Conservation (phyloP, 768 basidiomycete genomes). For the Amanita phalloides region DNA sequence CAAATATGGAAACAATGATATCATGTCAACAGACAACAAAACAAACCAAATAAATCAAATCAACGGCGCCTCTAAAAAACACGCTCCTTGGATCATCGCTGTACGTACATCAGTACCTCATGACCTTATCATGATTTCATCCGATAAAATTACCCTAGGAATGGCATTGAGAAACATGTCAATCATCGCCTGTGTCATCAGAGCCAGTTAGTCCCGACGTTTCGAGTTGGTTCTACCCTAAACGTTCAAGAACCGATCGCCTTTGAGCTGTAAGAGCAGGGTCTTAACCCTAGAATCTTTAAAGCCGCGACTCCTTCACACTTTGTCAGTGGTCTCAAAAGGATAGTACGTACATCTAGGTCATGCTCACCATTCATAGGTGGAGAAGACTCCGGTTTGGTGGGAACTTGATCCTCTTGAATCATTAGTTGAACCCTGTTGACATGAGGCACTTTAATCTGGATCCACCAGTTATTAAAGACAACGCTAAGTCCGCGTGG, state of each 20-base stretch:
- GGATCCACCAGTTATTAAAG: conserved; percentile 5
- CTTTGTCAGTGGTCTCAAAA: conserved; percentile 3
- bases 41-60: background rate
- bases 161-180: background rate
- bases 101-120: conserved; percentile 6
- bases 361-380: conserved; percentile 3
- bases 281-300: conserved; percentile 5
- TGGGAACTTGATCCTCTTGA: conserved; percentile 1
- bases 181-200: background rate
- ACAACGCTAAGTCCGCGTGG: conserved; percentile 6
- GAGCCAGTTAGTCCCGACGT: background rate
- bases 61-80: background rate
- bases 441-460: conserved; percentile 6
- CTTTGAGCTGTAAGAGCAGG: conserved; percentile 4
- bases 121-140: background rate
- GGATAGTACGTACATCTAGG: conserved; percentile 5
- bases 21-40: background rate
- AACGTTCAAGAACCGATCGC: background rate
- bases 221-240: conserved; percentile 5
- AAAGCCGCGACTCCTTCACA: conserved; percentile 1
- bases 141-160: background rate
- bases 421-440: conserved; percentile 5
- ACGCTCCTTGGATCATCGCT: background rate
- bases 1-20: background rate
- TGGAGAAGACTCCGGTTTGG: conserved; percentile 1